Base-by-base conservation (phyloP, 352 stramenopile species). In the Aphanomyces stellatus region DNA sequence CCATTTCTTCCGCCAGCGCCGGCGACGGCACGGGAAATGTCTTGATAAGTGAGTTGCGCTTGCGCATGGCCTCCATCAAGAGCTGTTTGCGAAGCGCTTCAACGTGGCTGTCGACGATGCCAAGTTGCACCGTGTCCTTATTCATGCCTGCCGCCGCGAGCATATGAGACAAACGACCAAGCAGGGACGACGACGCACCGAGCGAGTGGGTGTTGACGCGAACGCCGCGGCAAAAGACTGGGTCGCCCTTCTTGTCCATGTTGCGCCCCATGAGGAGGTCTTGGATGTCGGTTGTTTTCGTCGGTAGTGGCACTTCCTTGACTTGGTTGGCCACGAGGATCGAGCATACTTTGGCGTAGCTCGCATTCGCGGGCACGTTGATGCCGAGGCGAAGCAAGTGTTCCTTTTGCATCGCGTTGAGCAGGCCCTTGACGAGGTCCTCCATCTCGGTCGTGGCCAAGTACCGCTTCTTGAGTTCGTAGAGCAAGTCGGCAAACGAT, bases 31-130 rank as follows among this genome's bases (percentile, higher is more conserved):
- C 75, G 0, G 80, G 74, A 48, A 89, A 90, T 4, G 77, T 86
- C 25, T 81, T 84, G 34, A 85, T 70, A 3, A 89, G 65, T n/a
- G 82, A 91, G 63, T 88, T 88, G 53, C 80, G 78, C 57, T 89
- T 89, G 0, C 75, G 79, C 25, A 91, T 59, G 4, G 82, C 79
- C 53, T 91, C 82, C 37, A 88, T 72, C 3, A 91, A 71, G 19
- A 91, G 56, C 22, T 71, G 71, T 49, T 88, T 88, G 27, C 80
- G 77, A 3, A 91, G 66, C 10, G 81, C 57, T 69, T 91, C 82
- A 15, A 88, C 72, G 62, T 88, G 81, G 3, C 75, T 78, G 62
- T 91, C 82, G 5, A 89, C 71, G 34, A 91, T 78, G 0, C 80
- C 82, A 24, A 91, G 72, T 0, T 73, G 73, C 15, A 51, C 51